Conservation (phyloP, 495 filamentous ascomycete genomes). For the Aspergillus conjunctus region DNA sequence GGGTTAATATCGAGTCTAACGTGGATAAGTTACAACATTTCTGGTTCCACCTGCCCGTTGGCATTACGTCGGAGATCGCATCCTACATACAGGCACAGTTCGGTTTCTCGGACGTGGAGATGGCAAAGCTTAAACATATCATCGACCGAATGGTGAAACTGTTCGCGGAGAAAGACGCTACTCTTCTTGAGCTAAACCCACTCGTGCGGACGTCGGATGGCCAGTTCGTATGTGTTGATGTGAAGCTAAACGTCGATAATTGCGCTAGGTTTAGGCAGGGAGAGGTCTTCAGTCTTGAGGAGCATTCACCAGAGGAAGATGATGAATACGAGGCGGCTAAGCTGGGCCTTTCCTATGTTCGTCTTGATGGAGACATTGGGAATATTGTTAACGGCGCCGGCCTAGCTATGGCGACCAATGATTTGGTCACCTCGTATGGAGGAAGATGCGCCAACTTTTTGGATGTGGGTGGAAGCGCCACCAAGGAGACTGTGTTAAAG, state of each 20-base stretch:
- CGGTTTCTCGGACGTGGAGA: conserved; percentile 30
- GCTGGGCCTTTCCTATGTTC: conserved; percentile 34
- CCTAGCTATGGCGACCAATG: conserved; percentile 42
- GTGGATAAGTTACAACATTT: conserved; percentile 29
- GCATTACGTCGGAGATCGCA: conserved; percentile 28
- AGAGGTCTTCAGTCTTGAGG: conserved; percentile 30
- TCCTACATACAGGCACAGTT: conserved; percentile 30
- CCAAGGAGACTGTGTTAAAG: conserved; percentile 30
- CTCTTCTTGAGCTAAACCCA: conserved; percentile 37
- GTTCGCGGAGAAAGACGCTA: conserved; percentile 38
- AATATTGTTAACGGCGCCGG: conserved; percentile 41
- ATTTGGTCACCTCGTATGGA: conserved; percentile 31
- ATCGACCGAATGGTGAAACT: conserved; percentile 31
- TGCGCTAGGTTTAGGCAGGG: conserved; percentile 30
- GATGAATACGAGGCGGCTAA: conserved; percentile 29
- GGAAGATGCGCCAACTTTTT: conserved; percentile 39
- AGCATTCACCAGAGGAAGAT: conserved; percentile 21
- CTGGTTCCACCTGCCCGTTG: conserved; percentile 28
- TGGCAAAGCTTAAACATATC: conserved; percentile 26
- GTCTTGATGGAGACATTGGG: conserved; percentile 37
- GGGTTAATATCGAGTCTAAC: conserved; percentile 38
- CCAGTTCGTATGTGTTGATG: conserved; percentile 34
- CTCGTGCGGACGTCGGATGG: conserved; percentile 33
- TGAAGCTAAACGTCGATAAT: conserved; percentile 37
- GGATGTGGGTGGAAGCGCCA: conserved; percentile 36